phyloP scores from a whole-genome alignment of 2,329 filamentous ascomycete genomes.

The Hymenoscyphus fraxineus region DNA sequence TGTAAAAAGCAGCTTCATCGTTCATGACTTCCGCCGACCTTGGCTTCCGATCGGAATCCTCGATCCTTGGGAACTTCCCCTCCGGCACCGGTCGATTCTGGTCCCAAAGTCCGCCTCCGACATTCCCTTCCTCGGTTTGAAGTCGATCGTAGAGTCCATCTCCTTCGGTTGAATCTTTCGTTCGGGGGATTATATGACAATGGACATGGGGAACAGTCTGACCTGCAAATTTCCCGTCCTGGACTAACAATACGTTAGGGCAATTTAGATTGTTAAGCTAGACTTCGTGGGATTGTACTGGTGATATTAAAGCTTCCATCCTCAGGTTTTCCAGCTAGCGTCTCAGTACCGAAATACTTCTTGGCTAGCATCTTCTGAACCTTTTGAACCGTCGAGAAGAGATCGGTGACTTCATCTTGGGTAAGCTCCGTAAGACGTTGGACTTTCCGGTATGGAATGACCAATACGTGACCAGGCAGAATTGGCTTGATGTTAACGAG shows the following conservation, averaged over 20 bases:
- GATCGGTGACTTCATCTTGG: conserved; percentile 51
- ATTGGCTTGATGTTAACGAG: conserved; percentile 95
- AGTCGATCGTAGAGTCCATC: conserved; percentile 81
- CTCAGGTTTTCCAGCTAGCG: conserved; percentile 39
- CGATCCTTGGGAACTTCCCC: conserved; percentile 63
- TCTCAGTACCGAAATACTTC: conserved; percentile 51
- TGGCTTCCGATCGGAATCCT: conserved; percentile 65
- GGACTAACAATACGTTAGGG: conserved; percentile 44
- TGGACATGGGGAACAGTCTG: conserved; percentile 95
- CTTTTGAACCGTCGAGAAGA: conserved; percentile 82
- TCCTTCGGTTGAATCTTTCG: conserved; percentile 49
- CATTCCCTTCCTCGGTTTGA: conserved; percentile 79
- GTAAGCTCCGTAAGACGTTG: conserved; percentile 54
- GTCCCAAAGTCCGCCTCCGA: conserved; percentile 68
- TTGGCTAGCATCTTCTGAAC: conserved; percentile 71
- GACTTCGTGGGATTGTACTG: conserved; percentile 23
- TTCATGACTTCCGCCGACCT: conserved; percentile 74
- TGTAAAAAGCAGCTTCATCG: conserved; percentile 59
- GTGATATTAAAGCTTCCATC: conserved; percentile 86
- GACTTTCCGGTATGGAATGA: conserved; percentile 70
- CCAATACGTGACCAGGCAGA: conserved; percentile 85
- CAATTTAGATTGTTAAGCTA: too few species aligned
- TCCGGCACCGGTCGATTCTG: conserved; percentile 46
- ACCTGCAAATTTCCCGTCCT: conserved; percentile 84
- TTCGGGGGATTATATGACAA: conserved; percentile 82